These are phyloP conservation scores for Fusarium sp. DNA, from an alignment of 2,329 filamentous ascomycete species.

Conservation along the genomic window DNA sequence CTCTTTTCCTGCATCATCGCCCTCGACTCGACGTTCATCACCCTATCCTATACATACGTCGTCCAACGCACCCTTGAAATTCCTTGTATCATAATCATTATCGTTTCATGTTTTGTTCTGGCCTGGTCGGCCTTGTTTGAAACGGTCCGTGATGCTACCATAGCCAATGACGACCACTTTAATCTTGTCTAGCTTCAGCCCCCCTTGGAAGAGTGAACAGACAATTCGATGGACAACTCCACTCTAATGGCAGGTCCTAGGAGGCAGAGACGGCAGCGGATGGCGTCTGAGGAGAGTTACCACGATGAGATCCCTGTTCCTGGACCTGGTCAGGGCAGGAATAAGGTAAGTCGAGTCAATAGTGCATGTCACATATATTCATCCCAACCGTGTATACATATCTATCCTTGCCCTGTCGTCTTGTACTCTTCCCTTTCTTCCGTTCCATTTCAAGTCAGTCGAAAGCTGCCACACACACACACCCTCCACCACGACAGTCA, in stretches of 20 bases:
- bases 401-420: slow-evolving; percentile 12
- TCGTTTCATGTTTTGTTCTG: slow-evolving; percentile 17
- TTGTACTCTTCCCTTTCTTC: slow-evolving; percentile 7
- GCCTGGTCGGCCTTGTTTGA: slow-evolving; percentile 22
- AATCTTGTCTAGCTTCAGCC: slow-evolving; percentile 2
- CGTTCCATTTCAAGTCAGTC: slow-evolving; percentile 4
- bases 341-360: slow-evolving; percentile 5
- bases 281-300: slow-evolving; percentile 22
- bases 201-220: slow-evolving; percentile 9
- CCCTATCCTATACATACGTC: background rate
- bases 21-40: background rate
- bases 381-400: slow-evolving; percentile 1
- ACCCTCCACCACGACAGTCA: slow-evolving; percentile 28
- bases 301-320: slow-evolving; percentile 33
- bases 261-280: slow-evolving; percentile 19
- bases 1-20: background rate
- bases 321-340: slow-evolving; percentile 9
- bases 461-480: slow-evolving; percentile 7
- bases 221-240: slow-evolving; percentile 24
- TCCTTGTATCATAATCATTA: background rate
- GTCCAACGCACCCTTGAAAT: background rate
- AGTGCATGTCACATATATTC: slow-evolving; percentile 30
- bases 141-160: slow-evolving; percentile 20
- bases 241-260: slow-evolving; percentile 24
- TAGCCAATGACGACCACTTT: slow-evolving; percentile 32